A percentile compares a stretch with the other conserved stretches of the same genome.
These are phyloP conservation scores for Crepidotus variabilis DNA, from an alignment of 768 basidiomycete genomes.

Conservation along the genomic window DNA sequence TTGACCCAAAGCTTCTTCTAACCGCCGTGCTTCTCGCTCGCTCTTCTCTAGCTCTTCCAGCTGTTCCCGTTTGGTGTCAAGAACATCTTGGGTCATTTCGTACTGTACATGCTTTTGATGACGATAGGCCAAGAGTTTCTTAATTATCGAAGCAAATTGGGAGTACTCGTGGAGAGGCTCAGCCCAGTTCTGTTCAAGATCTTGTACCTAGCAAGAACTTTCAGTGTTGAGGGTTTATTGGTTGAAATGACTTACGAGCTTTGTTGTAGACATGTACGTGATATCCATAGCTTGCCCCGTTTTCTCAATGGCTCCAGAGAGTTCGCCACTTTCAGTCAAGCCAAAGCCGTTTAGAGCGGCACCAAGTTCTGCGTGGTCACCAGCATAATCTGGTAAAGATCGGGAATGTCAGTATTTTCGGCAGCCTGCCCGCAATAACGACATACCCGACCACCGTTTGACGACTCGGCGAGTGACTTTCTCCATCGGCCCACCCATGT, in stretches of 20 bases:
- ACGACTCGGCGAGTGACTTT: constrained; percentile 89
- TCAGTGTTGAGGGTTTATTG: neutral
- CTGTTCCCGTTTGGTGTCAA: constrained; percentile 80
- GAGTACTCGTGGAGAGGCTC: constrained; percentile 95
- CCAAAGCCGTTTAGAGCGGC: constrained; percentile 92
- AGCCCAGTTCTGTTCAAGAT: constrained; percentile 91
- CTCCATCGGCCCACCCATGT: constrained; percentile 91
- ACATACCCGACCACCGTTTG: constrained; percentile 91
- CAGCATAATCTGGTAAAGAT: constrained; percentile 57
- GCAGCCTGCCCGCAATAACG: constrained; percentile 5
- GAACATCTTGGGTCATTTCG: constrained; percentile 91
- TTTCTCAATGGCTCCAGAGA: constrained; percentile 89
- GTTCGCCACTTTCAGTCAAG: constrained; percentile 70
- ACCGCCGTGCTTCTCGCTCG: constrained; percentile 83
- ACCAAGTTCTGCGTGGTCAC: constrained; percentile 88
- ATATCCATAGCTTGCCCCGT: constrained; percentile 95
- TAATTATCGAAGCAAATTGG: constrained; percentile 94
- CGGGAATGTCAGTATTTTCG: constrained; percentile 5
- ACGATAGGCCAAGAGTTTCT: constrained; percentile 88
- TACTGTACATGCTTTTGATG: constrained; percentile 98
- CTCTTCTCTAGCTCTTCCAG: constrained; percentile 90
- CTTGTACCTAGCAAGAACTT: constrained; percentile 63
- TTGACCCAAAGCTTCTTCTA: constrained; percentile 82
- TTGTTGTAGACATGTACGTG: constrained; percentile 89
- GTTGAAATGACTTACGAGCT: constrained; percentile 54